Conservation (phyloP, 148 eudicot genomes). For the Salicornia ramosissima region DNA sequence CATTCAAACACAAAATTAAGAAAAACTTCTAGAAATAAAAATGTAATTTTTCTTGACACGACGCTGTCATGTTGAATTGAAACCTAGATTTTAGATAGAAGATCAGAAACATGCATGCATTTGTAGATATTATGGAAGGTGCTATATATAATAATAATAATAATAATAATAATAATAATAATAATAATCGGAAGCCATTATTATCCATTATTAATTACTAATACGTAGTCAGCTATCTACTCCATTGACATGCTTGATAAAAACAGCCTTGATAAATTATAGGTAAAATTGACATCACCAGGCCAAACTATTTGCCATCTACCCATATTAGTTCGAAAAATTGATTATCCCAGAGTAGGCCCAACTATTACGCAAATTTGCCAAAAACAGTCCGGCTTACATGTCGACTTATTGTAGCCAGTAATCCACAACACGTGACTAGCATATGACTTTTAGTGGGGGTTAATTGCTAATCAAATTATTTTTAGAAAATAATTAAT, state of each 20-base stretch:
- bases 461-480: too few species aligned
- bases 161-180: background rate
- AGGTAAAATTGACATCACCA: background rate
- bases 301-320: too few species aligned
- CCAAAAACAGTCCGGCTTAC: too few species aligned
- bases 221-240: slow-evolving; percentile 31
- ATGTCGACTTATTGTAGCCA: too few species aligned
- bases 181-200: background rate
- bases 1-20: background rate
- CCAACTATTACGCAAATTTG: too few species aligned
- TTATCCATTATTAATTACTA: slow-evolving; percentile 20
- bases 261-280: slow-evolving; percentile 14
- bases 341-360: too few species aligned
- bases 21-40: background rate
- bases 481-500: too few species aligned
- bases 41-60: background rate
- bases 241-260: slow-evolving; percentile 17
- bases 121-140: slow-evolving; percentile 17
- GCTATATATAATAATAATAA: background rate
- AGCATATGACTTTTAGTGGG: too few species aligned
- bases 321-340: too few species aligned
- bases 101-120: slow-evolving; percentile 8
- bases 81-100: slow-evolving; percentile 3
- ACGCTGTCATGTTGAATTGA: background rate
- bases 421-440: too few species aligned